A percentile compares a stretch with the other conserved stretches of the same genome.
These are phyloP conservation scores for Tuber borchii DNA, from an alignment of 495 filamentous ascomycete genomes.

Conservation along the genomic window DNA sequence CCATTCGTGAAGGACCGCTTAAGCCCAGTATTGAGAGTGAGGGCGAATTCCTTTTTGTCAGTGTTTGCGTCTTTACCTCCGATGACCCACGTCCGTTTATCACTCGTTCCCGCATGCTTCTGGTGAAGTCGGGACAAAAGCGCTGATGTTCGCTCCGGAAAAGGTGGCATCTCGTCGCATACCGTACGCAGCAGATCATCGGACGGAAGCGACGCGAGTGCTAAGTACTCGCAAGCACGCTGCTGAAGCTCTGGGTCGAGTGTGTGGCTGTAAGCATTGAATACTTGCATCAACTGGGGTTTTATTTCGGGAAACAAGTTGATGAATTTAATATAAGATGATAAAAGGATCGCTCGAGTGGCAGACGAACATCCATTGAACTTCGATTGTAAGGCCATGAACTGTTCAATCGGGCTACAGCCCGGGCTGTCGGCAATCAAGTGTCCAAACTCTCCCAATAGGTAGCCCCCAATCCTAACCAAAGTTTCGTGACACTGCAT, in stretches of 20 bases:
- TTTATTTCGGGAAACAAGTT: constrained; percentile 99
- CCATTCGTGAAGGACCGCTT: constrained; percentile 69
- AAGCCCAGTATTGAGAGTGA: constrained; percentile 74
- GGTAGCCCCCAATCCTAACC: constrained; percentile 93
- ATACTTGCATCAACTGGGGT: constrained; percentile 82
- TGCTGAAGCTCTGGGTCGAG: constrained; percentile 95
- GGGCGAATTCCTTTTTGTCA: constrained; percentile 68
- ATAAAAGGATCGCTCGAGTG: constrained; percentile 88
- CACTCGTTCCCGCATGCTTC: constrained; percentile 81
- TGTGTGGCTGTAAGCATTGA: constrained; percentile 86
- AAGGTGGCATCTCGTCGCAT: constrained; percentile 98
- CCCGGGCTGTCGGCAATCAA: constrained; percentile 89
- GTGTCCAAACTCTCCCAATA: constrained; percentile 95
- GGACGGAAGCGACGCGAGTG: constrained; percentile 72
- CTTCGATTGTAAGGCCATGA: constrained; percentile 84
- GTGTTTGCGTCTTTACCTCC: constrained; percentile 88
- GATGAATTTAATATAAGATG: constrained; percentile 93
- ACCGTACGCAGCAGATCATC: constrained; percentile 93
- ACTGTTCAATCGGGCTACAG: constrained; percentile 96
- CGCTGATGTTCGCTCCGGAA: constrained; percentile 88
- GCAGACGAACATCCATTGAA: constrained; percentile 81
- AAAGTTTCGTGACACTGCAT: constrained; percentile 93
- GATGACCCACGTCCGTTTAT: constrained; percentile 93
- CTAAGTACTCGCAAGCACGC: constrained; percentile 90
- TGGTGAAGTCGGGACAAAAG: constrained; percentile 87